Evolutionary conservation across 2,329 filamentous ascomycete genomes (phyloP), one percentile per base, ranked within the genome.

Genomic region (Waltergamsia citrina): DNA sequence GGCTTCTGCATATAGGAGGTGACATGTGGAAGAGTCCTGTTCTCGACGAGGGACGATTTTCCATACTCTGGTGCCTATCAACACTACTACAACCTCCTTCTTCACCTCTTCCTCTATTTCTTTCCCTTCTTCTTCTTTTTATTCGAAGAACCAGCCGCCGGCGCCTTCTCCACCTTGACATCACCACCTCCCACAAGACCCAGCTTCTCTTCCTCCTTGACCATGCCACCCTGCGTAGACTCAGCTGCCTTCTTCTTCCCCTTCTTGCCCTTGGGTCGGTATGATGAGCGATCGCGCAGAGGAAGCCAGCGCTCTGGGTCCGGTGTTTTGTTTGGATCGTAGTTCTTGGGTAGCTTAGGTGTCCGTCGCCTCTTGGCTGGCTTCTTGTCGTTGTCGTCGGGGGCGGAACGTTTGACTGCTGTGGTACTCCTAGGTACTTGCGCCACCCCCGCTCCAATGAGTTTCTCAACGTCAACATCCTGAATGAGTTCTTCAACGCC

Each of bases 291-390:
- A 54, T 98, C 92, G 34, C 83, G 78, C 49, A 96, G 67, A 10
- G 92, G 90, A 39, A 98, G 61, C 92, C 92, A 98, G 41, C 92
- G 72, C 60, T 98, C 92, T 0, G 86, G 80, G 56, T 98, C 92
- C 22, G 85, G 74, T 43, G 78, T 79, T 66, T 87, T 93, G 46
- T 71, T 75, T 34, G 84, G 73, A 38, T 86, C 84, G 49, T 76
- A 85, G 48, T 79, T 71, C 59, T 85, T 85, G 21, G 82, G 82
- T 48, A 84, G 64, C 45, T 74, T 74, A 37, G 65, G 71, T 52
- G 71, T 65, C 48, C 71, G 73, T 50, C 74, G 77, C 39, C 71
- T 63, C 50, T 75, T 77, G 23, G 62, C 58, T 7, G 63, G 40
- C 9, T 56, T 45, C 10, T 47, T 45, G 2, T 49, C 44, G 11